Base-by-base conservation (phyloP, 495 filamentous ascomycete species). In the Xylaria cubensis region DNA sequence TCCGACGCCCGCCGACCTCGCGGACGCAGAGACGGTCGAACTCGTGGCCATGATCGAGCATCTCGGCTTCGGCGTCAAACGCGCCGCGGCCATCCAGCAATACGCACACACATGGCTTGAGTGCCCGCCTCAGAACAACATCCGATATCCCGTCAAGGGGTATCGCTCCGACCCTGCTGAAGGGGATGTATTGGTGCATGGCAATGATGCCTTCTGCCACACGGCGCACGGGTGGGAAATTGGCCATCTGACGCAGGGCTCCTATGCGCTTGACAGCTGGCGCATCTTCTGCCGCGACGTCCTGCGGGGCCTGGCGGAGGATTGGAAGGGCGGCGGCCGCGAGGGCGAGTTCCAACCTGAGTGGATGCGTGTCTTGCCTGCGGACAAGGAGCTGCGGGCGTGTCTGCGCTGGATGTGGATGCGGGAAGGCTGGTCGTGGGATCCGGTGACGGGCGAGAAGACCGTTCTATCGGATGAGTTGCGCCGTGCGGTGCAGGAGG, bases 401-500 rank as follows among this genome's bases (percentile, higher is more conserved):
- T 97, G 91, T 82, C 77, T 97, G 75, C 83, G 91, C 3, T 98
- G 95, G 95, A 90, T 93, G 86, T 98, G 96, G 95, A 84, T 93
- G 67, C 90, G 91, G 69, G 92, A 97, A 72, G 95, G 95, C 1
- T 93, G 90, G 86, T 82, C 87, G 15, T 97, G 94, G 94, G 89
- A 97, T 82, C 88, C 88, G 0, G 75, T 84, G 65, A 93, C 92
- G 0, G 94, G 94, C 0, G 84, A 91, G 55, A 86, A 85, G 72
- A 85, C 85, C 62, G 74, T 82, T 58, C 87, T 93, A 4, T 78
- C 84, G 50, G 86, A 86, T 19, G 85, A 88, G 71, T 74, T 88
- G 73, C 83, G 91, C 73, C 82, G 81, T 61, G 88, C 90, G 44
- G 91, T 92, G 4, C 79, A 85, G 46, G 82, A 83, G 61, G 89